phyloP scores from a whole-genome alignment of 1,284 basidiomycete species.

The Cryptococcus depauperatus region DNA sequence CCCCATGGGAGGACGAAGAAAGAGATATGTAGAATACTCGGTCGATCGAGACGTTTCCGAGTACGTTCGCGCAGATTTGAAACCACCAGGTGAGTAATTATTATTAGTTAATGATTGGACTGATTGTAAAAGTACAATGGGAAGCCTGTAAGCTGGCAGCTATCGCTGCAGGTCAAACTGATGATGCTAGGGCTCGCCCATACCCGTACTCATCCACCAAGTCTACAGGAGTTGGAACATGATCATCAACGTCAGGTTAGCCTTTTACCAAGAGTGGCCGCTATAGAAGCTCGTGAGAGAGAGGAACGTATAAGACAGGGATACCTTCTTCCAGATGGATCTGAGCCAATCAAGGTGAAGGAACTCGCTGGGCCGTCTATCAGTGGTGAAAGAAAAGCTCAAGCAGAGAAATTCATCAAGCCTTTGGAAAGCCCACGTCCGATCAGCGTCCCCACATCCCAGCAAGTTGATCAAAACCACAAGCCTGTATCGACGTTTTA shows the following conservation, averaged over 20 bases:
- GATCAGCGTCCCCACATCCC: neutral
- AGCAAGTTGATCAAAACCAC: neutral
- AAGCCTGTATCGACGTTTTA: too few relatives aligned
- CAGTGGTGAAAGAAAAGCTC: conserved; percentile 5
- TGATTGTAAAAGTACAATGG: conserved; percentile 25
- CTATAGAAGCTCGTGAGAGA: conserved; percentile 33
- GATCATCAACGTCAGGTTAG: conserved; percentile 23
- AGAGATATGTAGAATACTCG: conserved; percentile 28
- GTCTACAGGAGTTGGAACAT: conserved; percentile 25
- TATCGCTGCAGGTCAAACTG: neutral
- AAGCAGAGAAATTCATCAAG: conserved; percentile 2
- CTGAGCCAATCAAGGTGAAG: neutral
- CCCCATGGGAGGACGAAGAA: conserved; percentile 21
- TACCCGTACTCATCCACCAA: conserved; percentile 33
- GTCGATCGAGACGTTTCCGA: conserved; percentile 19
- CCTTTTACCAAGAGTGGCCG: conserved; percentile 22
- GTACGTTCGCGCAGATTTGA: conserved; percentile 20
- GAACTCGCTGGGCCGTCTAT: conserved; percentile 13
- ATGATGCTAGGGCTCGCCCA: conserved; percentile 28
- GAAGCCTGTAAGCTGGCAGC: conserved; percentile 19
- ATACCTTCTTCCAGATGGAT: conserved; percentile 27
- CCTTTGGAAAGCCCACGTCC: too few relatives aligned
- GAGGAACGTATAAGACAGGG: conserved; percentile 41
- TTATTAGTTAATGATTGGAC: neutral
- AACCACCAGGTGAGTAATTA: conserved; percentile 22